Percentiles rank a stretch among this genome's conserved stretches.
Conservation (phyloP, 2,329 filamentous ascomycete species). For the Ceratocystis albifundus region DNA sequence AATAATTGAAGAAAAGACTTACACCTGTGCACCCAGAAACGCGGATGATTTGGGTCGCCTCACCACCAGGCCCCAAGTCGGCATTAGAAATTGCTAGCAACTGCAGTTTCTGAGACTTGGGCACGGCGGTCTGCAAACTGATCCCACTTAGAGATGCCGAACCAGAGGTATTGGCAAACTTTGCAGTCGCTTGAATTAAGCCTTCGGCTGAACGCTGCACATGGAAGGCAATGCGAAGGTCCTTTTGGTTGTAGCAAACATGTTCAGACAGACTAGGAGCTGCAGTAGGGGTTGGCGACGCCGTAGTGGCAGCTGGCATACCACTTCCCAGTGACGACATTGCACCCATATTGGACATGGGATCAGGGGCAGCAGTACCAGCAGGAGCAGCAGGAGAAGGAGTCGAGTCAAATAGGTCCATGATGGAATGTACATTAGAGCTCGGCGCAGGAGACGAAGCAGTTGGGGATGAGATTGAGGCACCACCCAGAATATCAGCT, state of each 20-base stretch:
- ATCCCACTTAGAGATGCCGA: constrained; percentile 59
- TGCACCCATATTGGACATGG: constrained; percentile 37
- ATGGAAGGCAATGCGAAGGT: constrained; percentile 66
- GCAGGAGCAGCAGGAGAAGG: constrained; percentile 29
- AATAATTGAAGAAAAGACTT: constrained; percentile 39
- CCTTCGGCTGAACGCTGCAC: constrained; percentile 72
- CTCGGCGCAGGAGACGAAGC: constrained; percentile 39
- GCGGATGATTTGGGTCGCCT: constrained; percentile 85
- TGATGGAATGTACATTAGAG: constrained; percentile 59
- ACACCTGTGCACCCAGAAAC: constrained; percentile 77
- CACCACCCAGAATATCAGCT: constrained; percentile 78
- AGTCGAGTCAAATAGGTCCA: constrained; percentile 67
- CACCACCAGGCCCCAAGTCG: constrained; percentile 63
- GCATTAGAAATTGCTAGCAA: constrained; percentile 77
- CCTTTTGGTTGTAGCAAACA: constrained; percentile 76
- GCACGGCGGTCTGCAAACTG: constrained; percentile 84
- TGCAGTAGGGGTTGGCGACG: constrained; percentile 28
- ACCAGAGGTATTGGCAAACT: constrained; percentile 66
- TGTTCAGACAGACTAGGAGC: constrained; percentile 43
- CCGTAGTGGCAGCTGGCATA: constrained; percentile 18
- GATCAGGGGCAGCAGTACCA: constrained; percentile 31
- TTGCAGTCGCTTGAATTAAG: constrained; percentile 67
- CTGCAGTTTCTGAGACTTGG: constrained; percentile 90
- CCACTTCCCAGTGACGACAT: constrained; percentile 38
- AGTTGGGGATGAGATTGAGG: constrained; percentile 36